Evolutionary conservation across 345 rosid genomes (phyloP).

Genomic region (Aethionema arabicum): DNA sequence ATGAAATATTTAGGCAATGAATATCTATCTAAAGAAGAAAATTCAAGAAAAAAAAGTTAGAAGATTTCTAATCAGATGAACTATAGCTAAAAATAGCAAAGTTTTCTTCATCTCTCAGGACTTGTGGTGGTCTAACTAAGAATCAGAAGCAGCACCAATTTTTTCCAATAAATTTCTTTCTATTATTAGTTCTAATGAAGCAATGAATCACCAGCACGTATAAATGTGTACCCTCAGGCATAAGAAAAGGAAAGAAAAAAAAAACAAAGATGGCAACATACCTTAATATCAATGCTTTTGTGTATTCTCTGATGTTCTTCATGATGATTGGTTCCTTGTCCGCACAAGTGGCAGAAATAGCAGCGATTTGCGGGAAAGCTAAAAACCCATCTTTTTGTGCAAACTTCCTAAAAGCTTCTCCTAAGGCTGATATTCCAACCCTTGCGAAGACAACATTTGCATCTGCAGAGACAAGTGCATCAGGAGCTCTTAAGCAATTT

Average conservation of each 20-base stretch:
- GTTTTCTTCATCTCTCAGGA: constrained; percentile 6
- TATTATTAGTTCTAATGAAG: constrained; percentile 12
- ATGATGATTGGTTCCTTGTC: constrained; percentile 23
- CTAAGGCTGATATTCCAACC: constrained; percentile 23
- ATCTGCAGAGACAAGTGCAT: constrained; percentile 31
- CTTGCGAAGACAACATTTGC: constrained; percentile 25
- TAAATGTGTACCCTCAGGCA: constrained; percentile 5
- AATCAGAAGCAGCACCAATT: constrained; percentile 24
- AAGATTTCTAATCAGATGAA: constrained; percentile 15
- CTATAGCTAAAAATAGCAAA: constrained; percentile 26
- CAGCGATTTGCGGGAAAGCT: constrained; percentile 25
- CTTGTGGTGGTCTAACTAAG: constrained; percentile 34
- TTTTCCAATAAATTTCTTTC: constrained; percentile 7
- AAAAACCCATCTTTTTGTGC: constrained; percentile 26
- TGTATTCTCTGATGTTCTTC: constrained; percentile 24
- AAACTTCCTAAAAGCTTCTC: constrained; percentile 27
- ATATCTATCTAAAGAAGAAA: not conserved
- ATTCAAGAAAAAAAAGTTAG: not conserved
- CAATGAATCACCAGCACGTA: constrained; percentile 13
- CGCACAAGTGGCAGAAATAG: constrained; percentile 22
- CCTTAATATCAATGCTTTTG: constrained; percentile 11
- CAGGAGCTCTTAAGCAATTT: constrained; percentile 8
- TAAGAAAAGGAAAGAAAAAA: constrained; percentile 2
- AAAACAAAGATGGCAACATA: constrained; percentile 29
- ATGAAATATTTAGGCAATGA: not conserved